A percentile compares a stretch with the other conserved stretches of the same genome.
Evolutionary conservation across 768 basidiomycete genomes (phyloP).

Genomic region (Leucocoprinus birnbaumii): DNA sequence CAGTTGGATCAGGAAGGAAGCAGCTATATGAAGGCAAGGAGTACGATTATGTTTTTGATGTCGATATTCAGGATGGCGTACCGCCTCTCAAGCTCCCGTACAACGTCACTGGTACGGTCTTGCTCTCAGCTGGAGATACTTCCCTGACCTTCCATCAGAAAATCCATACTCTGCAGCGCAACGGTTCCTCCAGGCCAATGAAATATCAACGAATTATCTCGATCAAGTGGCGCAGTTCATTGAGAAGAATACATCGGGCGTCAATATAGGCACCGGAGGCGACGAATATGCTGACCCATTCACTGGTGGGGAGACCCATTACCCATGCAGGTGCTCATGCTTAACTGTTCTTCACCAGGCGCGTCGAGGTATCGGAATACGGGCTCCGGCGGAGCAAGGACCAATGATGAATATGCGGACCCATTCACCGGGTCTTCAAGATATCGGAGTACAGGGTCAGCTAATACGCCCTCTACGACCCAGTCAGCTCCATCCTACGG

Average conservation of each 20-base stretch:
- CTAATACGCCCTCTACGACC: constrained; percentile 24
- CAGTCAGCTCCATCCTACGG: constrained; percentile 19
- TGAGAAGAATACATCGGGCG: constrained; percentile 83
- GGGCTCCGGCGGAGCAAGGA: constrained; percentile 24
- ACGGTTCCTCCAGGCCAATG: constrained; percentile 79
- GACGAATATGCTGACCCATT: constrained; percentile 82
- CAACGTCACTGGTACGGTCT: constrained; percentile 71
- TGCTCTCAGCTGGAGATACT: neutral
- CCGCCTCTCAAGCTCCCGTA: constrained; percentile 94
- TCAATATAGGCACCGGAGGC: constrained; percentile 58
- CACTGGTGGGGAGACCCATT: constrained; percentile 55
- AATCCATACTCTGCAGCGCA: constrained; percentile 91
- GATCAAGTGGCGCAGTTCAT: constrained; percentile 94
- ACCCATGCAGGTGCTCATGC: neutral
- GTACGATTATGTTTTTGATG: constrained; percentile 99
- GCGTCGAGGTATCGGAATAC: constrained; percentile 61
- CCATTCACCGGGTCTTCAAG: constrained; percentile 75
- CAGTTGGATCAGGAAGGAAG: constrained; percentile 85
- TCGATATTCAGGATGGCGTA: constrained; percentile 90
- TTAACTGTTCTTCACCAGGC: constrained; percentile 31
- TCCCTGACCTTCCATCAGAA: constrained; percentile 46
- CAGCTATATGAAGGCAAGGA: constrained; percentile 92
- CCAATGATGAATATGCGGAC: constrained; percentile 44
- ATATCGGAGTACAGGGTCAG: constrained; percentile 43
- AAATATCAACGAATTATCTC: constrained; percentile 77